Evolutionary conservation across 2,329 filamentous ascomycete genomes (phyloP), one percentile per base, ranked within the genome.

Genomic region (Laburnicola sp.): DNA sequence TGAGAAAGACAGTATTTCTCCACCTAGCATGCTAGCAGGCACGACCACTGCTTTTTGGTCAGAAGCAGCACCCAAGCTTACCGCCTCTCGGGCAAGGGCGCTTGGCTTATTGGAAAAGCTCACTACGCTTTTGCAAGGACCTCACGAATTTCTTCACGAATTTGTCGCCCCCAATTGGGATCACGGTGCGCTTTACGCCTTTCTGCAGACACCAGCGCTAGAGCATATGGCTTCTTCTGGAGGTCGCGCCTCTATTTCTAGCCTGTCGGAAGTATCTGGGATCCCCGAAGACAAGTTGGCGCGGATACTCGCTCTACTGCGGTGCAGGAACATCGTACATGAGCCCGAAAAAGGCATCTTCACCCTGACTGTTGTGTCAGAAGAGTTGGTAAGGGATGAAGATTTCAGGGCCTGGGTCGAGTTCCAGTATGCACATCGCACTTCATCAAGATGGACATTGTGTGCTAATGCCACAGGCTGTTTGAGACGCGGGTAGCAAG

Each of bases 401-500:
- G 35, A 34, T 23, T 48, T 48, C 26, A 30, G 28, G 25, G 28
- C 25, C 16, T 48, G 45, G 45, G 45, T 48, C 16, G 25, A 48
- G 11, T 48, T 48, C 21, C 45, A 48, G 45, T 40, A 40, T 11
- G 37, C 22, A 23, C 22, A 22, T n/a, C 21, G 11, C 37, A 23
- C 37, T 6, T n/a, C 22, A 22, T 7, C 8, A 7, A 26, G n/a
- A 40, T 10, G 6, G 37, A 25, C 11, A 8, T 6, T 8, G 11
- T 40, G 11, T 8, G 21, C 37, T 40, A 40, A 40, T 40, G 23
- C 3, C 6, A 4, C n/a, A 40, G 37, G 23, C 28, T 48, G 9
- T 48, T 48, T 27, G 45, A 48, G 45, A 48, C 45, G 5, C 9
- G 45, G 10, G 45, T 48, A 7, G 45, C 45, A 26, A 48, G 45